Evolutionary conservation across 164 flowering plant species (phyloP).

Genomic region (Echeveria elegans): DNA sequence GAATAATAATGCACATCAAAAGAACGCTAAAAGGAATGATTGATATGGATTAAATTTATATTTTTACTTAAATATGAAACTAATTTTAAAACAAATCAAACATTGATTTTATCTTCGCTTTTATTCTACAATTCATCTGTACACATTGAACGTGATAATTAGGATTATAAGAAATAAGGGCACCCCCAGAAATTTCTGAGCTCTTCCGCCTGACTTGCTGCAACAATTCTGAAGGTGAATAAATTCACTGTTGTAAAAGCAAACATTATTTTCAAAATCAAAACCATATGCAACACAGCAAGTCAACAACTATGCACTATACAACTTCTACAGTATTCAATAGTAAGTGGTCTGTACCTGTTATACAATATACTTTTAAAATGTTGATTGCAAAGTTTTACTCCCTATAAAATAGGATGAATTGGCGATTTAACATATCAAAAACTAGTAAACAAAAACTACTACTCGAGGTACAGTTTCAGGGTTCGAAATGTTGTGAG

Average conservation of each 20-base stretch:
- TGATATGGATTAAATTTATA: too few species aligned
- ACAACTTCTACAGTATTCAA: background rate
- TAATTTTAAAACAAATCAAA: too few species aligned
- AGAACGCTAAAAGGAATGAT: too few species aligned
- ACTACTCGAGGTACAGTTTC: background rate
- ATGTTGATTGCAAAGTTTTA: background rate
- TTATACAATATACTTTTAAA: background rate
- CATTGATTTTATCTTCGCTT: too few species aligned
- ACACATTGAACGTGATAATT: too few species aligned
- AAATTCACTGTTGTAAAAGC: background rate
- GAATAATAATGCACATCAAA: too few species aligned
- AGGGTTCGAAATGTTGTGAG: background rate
- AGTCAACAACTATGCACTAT: background rate
- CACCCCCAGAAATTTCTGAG: background rate
- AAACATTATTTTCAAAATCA: constrained; percentile 3
- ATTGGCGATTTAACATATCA: background rate
- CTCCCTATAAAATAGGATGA: background rate
- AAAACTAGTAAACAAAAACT: background rate
- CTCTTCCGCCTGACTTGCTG: background rate
- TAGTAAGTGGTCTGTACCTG: background rate
- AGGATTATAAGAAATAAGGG: background rate
- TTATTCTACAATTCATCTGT: too few species aligned
- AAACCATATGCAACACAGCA: constrained; percentile 2
- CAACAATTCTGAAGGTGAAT: background rate
- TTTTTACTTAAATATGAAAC: too few species aligned